Base-by-base conservation (phyloP, 305 asterid species). In the Rubia occidens region DNA sequence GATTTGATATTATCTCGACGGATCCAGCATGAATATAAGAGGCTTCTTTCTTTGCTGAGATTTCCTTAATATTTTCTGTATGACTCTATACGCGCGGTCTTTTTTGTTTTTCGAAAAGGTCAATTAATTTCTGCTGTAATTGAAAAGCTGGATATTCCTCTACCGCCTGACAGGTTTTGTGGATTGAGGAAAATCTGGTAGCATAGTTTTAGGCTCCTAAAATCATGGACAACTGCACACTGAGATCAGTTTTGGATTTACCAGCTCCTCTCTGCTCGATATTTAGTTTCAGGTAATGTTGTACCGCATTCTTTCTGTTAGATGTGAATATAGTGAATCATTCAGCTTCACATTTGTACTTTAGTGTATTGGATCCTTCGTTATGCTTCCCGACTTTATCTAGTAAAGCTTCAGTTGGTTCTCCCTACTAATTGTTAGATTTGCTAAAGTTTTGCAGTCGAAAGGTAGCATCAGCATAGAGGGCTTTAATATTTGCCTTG, bases 281-380 rank as follows among this genome's bases (percentile, higher is more conserved):
- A 67, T 90, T 89, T 83, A 83, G 74, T 75, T 94, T 94, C 95
- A 90, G 99, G 99, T 94, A 83, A 42, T 68, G 29, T 18, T 59
- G 43, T 62, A n/a, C 55, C 71, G 55, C 60, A 39, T 60, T 60
- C 29, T 42, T 77, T 71, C 56, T 37, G 13, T 54, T 55, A 42
- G 32, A 64, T 49, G 60, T 24, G 8, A 29, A n/a, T 17, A 9
- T 62, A 0, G 37, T 35, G 64, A 64, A 58, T 11, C 26, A 18
- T 42, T 35, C 26, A 20, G 40, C 11, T 29, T 24, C 14, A 40
- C 3, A 24, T 51, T 67, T 17, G 42, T 64, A 17, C 10, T 64
- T 24, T 42, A 24, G 43, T 69, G 18, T 63, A 20, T 3, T 11
- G 26, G 67, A 21, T 67, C 3, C 44, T 32, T 74, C 2, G 40